Evolutionary conservation across 2,329 filamentous ascomycete species (phyloP), one percentile per base, ranked within the genome.

Genomic region (Paecilomyces variotii): DNA sequence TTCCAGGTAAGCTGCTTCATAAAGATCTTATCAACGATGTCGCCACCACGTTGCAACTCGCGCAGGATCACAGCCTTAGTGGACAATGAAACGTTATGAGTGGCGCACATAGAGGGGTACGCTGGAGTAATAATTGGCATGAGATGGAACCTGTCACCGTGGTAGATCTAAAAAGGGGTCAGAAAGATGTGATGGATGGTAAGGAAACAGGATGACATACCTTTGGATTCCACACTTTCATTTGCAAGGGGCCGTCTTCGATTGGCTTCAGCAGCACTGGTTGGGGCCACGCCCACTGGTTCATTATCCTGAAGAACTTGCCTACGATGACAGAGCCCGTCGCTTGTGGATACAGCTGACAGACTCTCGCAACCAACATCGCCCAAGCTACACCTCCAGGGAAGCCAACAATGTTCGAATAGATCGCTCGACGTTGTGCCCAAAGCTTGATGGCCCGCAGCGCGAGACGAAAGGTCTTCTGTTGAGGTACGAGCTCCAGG

Each of bases 71-170:
- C 85, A 5, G 84, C 79, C 78, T 91, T 90, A 1, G 91, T 95
- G 0, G 93, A 97, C 63, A 84, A 80, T 2, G 89, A 92, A 61
- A 99, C 87, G 68, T 96, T 97, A 78, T 96, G 94, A 0, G 94
- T 97, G 1, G 94, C 88, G 73, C 94, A 97, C 92, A 97, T 97
- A 55, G 91, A 95, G 2, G 94, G 94, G 72, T 97, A 97, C 0
- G 94, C 92, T 1, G 94, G 94, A 1, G 94, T 99, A 69, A 99
- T 97, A 74, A 99, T 90, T 28, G 94, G 94, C 94, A 99, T 99
- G 56, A 97, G 79, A 74, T 97, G 93, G 64, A 86, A 89, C 51
- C 84, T 84, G 73, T 97, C 94, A 57, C 85, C 84, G 61, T 86
- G 85, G 72, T 96, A 95, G 30, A 91, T 79, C 82, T 90, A 66